Conservation (phyloP, 2,329 filamentous ascomycete species). For the Fusarium duplospermum region DNA sequence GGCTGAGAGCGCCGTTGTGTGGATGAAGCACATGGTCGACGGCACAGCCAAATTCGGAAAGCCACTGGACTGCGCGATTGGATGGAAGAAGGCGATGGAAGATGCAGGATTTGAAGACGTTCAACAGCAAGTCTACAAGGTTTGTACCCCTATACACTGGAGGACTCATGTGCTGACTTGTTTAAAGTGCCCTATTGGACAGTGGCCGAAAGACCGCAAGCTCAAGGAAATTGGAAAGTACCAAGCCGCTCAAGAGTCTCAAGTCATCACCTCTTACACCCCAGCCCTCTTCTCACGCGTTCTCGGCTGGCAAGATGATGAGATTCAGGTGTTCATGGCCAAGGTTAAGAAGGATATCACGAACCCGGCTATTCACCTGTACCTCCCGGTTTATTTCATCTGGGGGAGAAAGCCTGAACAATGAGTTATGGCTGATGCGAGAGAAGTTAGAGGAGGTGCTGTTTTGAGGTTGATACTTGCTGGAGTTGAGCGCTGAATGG, state of each 20-base stretch:
- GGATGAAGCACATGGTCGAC: conserved; percentile 13
- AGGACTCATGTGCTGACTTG: neutral
- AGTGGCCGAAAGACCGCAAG: conserved; percentile 17
- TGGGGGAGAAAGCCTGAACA: conserved; percentile 32
- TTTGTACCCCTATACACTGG: neutral
- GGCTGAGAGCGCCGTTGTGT: neutral
- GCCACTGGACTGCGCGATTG: conserved; percentile 1
- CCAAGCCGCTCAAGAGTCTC: conserved; percentile 27
- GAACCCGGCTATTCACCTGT: conserved; percentile 32
- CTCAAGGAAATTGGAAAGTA: conserved; percentile 32
- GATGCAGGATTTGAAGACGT: conserved; percentile 15
- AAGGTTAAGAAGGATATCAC: conserved; percentile 35
- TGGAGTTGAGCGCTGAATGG: neutral
- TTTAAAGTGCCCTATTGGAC: conserved; percentile 12
- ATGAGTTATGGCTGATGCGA: neutral
- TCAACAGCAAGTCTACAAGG: conserved; percentile 17
- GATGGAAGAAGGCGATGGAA: conserved; percentile 19
- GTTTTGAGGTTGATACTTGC: neutral
- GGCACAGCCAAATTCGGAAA: conserved; percentile 8
- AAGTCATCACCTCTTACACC: conserved; percentile 34
- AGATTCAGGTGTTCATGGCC: conserved; percentile 36
- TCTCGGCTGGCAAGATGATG: conserved; percentile 33
- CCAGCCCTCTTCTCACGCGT: conserved; percentile 33
- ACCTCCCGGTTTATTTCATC: conserved; percentile 34
- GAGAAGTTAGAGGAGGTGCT: neutral